Evolutionary conservation across 1,284 basidiomycete genomes (phyloP), one percentile per base, ranked within the genome.

Genomic region (Ustilago hordei): DNA sequence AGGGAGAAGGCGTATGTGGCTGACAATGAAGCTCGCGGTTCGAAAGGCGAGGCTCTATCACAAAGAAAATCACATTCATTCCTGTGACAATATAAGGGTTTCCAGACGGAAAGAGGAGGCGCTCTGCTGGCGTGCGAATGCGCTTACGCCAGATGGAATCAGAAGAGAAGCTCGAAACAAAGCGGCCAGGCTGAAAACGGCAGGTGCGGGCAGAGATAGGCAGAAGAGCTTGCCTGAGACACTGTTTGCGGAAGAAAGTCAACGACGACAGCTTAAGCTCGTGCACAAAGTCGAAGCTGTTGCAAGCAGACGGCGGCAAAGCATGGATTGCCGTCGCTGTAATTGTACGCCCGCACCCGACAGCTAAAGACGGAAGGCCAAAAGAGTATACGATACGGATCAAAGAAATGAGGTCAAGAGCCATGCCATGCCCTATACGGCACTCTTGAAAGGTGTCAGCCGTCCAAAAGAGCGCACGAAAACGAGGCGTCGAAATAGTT

Each of bases 371-470:
- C 19, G n/a, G 7, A 19, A 45, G 43, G 23, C 23, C 23, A 28
- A 28, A 28, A 28, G 23, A 28, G 23, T 28, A 28, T 28, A 28
- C 23, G 3, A 28, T 28, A 28, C 23, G 23, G 23, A 28, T 28
- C 23, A 48, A 13, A 17, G 12, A 19, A 53, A 53, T 19, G 50
- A 12, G 53, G 31, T 35, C 23, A 28, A n/a, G 15, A 55, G 23
- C 23, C 23, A 28, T 28, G 41, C 23, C 31, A 59, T 50, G 45
- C 64, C 60, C 59, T 68, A 68, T 68, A 55, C 60, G 65, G 65
- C 65, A 45, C 19, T 17, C 43, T 32, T 15, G 23, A 19, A 7
- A 53, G 39, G 60, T 57, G 13, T 61, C 34, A 52, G 43, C 34
- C 47, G 45, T 13, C 38, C 13, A 31, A 41, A 41, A 31, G 36